A percentile compares a stretch with the other conserved stretches of the same genome.
Conservation (phyloP, 176 grass and related monocot species). For the Chrysopogon serrulatus region DNA sequence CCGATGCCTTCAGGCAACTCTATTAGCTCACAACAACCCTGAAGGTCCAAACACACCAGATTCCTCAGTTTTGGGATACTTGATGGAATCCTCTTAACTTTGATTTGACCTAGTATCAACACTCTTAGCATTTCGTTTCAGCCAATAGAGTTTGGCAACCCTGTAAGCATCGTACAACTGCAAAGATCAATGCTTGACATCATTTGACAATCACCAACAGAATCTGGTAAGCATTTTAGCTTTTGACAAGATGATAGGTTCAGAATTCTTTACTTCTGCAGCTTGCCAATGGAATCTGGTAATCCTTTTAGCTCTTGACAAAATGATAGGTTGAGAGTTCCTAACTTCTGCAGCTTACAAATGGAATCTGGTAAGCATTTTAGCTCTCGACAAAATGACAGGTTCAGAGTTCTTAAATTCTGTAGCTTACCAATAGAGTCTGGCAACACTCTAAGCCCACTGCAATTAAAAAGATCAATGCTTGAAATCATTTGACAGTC, state of each 20-base stretch:
- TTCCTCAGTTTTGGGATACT: not conserved
- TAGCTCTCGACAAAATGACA: fast-evolving
- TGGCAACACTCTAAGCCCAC: not conserved
- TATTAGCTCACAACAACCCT: too few relatives aligned
- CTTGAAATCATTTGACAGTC: not conserved
- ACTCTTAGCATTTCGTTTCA: too few relatives aligned
- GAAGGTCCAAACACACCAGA: not conserved
- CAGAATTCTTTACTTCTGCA: too few relatives aligned
- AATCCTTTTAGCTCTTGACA: too few relatives aligned
- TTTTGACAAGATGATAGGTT: too few relatives aligned
- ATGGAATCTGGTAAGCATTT: not conserved
- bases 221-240: too few relatives aligned
- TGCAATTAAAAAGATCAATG: not conserved
- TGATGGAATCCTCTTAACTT: not conserved
- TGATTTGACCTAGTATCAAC: fast-evolving
- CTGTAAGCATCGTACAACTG: too few relatives aligned
- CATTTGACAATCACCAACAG: too few relatives aligned
- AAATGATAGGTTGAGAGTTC: too few relatives aligned
- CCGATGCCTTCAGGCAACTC: not conserved
- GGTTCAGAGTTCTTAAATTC: not conserved
- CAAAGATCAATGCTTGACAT: too few relatives aligned
- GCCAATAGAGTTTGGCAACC: too few relatives aligned
- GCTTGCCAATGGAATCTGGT: not conserved
- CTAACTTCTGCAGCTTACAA: too few relatives aligned
- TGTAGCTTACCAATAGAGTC: not conserved